Percentiles rank a stretch among this genome's conserved stretches.
These are phyloP conservation scores for Durusdinium trenchii DNA, from an alignment of 73 alveolate species.

Conservation along the genomic window DNA sequence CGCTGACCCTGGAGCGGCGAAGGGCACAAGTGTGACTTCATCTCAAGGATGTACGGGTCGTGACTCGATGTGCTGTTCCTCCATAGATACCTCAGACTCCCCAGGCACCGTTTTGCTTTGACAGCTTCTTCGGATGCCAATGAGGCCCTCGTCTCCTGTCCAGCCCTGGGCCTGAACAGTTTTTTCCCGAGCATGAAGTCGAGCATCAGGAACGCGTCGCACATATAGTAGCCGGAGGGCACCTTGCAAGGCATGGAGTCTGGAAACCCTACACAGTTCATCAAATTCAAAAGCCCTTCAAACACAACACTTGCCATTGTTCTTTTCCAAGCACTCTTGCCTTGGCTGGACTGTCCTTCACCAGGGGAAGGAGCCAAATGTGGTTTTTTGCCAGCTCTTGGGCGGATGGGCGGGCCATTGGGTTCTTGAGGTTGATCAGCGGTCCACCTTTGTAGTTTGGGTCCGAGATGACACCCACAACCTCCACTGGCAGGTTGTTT, in stretches of 20 bases:
- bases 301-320: not conserved
- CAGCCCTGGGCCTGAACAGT: not conserved
- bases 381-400: not conserved
- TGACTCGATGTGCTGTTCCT: not conserved
- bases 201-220: not conserved
- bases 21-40: not conserved
- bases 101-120: not conserved
- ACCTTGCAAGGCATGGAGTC: too few species aligned
- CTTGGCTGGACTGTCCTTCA: not conserved
- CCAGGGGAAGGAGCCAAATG: not conserved
- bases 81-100: not conserved
- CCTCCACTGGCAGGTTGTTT: not conserved
- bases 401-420: not conserved
- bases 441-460: not conserved
- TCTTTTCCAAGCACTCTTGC: not conserved
- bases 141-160: not conserved
- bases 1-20: not conserved
- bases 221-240: not conserved
- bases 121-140: constrained; percentile 7
- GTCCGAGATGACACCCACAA: not conserved
- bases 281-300: not conserved
- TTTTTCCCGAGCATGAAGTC: not conserved
- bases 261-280: not conserved
- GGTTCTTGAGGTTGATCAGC: not conserved
- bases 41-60: not conserved